Evolutionary conservation across 192 early-diverging fungal species (phyloP), one percentile per base, ranked within the genome.

Genomic region (Coemansia javaensis): DNA sequence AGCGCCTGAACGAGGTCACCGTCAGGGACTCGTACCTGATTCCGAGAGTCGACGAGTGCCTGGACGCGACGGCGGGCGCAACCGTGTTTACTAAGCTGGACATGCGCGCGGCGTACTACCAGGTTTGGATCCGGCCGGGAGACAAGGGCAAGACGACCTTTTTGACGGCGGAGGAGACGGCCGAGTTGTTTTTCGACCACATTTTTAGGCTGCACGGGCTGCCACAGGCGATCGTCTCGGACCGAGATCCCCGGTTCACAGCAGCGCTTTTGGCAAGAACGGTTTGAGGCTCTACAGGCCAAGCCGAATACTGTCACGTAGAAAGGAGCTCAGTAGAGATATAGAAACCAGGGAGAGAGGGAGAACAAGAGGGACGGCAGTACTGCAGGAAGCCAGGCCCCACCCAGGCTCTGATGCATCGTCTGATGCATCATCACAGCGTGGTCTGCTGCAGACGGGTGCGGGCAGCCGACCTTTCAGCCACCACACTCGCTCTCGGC

Each of bases 61-160:
- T 78, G 1, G 65, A 79, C 22, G 5, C 20, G 3, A 28, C 72
- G 9, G 5, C 35, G 14, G 66, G 63, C 0, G 46, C 58, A 1
- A 33, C 7, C 1, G 35, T 45, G 0, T 77, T 81, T 17, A 37
- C 50, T 0, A 77, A 66, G 23, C 17, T 85, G 0, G 77, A 79
- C 33, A 28, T 75, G 18, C 11, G 38, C 5, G 10, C 38, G 8
- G 77, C 64, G 0, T 85, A 75, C 44, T 45, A 80, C 31, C 65
- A 72, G 41, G 52, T 82, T 0, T 47, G 53, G 0, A 53, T 82
- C 0, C 2, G 37, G 14, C 12, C 50, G 22, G 51, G 23, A 0
- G 71, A 81, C 27, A 34, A 63, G 1, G 18, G 20, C 0, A 81
- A 82, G 47, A 81, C 63, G 16, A 67, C 80, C 6, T 81, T 79